phyloP scores from a whole-genome alignment of 2,329 filamentous ascomycete genomes.

The Boeremia exigua region DNA sequence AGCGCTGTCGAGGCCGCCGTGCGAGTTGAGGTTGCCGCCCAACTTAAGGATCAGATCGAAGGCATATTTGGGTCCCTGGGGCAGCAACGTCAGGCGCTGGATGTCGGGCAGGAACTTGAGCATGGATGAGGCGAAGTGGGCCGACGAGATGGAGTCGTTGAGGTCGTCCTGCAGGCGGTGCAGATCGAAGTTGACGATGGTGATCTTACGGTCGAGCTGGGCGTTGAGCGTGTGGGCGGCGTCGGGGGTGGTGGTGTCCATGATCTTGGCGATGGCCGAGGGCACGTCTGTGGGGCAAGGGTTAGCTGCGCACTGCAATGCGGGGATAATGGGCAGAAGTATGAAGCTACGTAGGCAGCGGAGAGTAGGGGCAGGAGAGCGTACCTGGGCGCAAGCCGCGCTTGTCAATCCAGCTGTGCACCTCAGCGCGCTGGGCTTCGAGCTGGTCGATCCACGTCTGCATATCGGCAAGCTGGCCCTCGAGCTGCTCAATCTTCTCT shows the following conservation, averaged over 20 bases:
- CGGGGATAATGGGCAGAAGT: no score
- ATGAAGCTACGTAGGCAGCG: no score
- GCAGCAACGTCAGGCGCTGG: slow-evolving; percentile 56
- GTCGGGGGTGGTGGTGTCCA: slow-evolving; percentile 58
- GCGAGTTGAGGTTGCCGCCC: slow-evolving; percentile 62
- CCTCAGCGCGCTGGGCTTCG: slow-evolving; percentile 58
- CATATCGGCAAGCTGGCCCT: slow-evolving; percentile 59
- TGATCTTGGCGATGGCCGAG: slow-evolving; percentile 58
- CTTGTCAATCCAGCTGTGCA: slow-evolving; percentile 64
- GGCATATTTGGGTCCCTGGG: slow-evolving; percentile 56
- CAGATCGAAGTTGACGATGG: slow-evolving; percentile 63
- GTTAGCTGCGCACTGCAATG: slow-evolving; percentile 18
- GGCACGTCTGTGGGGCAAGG: slow-evolving; percentile 54
- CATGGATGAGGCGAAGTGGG: slow-evolving; percentile 61
- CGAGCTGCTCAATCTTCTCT: slow-evolving; percentile 60
- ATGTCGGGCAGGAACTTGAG: slow-evolving; percentile 63
- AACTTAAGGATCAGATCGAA: slow-evolving; percentile 63
- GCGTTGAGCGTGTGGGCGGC: slow-evolving; percentile 60
- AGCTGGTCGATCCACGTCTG: slow-evolving; percentile 58
- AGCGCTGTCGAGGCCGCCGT: slow-evolving; percentile 58
- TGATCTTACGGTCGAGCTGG: slow-evolving; percentile 65
- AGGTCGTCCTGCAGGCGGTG: slow-evolving; percentile 63
- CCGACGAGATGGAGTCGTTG: slow-evolving; percentile 60
- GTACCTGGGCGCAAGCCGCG: slow-evolving; percentile 59
- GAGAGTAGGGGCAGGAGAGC: slow-evolving; percentile 13